Evolutionary conservation across 805 yeast genomes (phyloP).

Genomic region (Starmerella floricola): DNA sequence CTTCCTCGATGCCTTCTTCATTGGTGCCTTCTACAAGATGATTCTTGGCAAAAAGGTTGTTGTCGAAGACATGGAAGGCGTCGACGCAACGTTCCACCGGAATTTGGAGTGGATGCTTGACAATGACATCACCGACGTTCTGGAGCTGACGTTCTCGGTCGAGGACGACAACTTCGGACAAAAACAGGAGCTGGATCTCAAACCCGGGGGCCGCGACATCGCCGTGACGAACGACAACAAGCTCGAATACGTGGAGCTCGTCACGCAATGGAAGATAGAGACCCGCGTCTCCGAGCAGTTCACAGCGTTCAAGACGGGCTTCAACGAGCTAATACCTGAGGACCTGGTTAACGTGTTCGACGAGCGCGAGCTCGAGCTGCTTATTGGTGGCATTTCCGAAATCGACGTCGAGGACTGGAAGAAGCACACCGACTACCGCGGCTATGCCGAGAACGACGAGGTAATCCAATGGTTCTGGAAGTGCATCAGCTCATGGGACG

Average conservation of each 20-base stretch:
- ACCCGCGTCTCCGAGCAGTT: slow-evolving; percentile 92
- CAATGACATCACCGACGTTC: slow-evolving; percentile 77
- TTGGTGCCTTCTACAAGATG: slow-evolving; percentile 96
- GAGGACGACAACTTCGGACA: slow-evolving; percentile 93
- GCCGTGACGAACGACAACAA: slow-evolving; percentile 83
- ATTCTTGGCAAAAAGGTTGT: slow-evolving; percentile 90
- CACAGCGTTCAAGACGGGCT: slow-evolving; percentile 91
- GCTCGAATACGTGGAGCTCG: slow-evolving; percentile 86
- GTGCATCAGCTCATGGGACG: slow-evolving; percentile 85
- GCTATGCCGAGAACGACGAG: slow-evolving; percentile 91
- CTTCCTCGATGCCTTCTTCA: slow-evolving; percentile 94
- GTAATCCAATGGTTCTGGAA: slow-evolving; percentile 99
- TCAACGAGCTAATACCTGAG: slow-evolving; percentile 93
- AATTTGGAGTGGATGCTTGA: slow-evolving; percentile 93
- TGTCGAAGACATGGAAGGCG: slow-evolving; percentile 96
- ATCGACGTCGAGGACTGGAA: slow-evolving; percentile 99
- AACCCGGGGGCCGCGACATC: slow-evolving; percentile 74
- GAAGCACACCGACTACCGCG: slow-evolving; percentile 96
- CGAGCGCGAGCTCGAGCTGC: slow-evolving; percentile 89
- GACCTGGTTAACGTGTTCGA: slow-evolving; percentile 93
- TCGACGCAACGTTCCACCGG: slow-evolving; percentile 91
- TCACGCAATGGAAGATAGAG: slow-evolving; percentile 90
- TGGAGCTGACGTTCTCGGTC: slow-evolving; percentile 76
- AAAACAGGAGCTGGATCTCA: slow-evolving; percentile 75
- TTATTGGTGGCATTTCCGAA: slow-evolving; percentile 97